These are phyloP conservation scores for Mariannaea elegans DNA, from an alignment of 2,329 filamentous ascomycete genomes.

Conservation along the genomic window DNA sequence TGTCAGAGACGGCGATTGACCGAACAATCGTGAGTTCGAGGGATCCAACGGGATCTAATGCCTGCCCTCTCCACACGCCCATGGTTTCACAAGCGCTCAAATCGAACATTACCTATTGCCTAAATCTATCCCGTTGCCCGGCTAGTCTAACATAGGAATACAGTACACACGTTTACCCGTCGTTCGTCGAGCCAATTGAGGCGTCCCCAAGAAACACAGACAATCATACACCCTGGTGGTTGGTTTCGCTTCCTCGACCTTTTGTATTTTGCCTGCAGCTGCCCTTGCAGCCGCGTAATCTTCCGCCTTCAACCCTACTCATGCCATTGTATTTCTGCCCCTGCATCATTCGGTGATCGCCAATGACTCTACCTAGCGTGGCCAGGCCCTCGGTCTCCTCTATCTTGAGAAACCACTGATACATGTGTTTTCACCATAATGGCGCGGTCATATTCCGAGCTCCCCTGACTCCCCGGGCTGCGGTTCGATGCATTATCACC, in stretches of 20 bases:
- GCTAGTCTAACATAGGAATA: neutral
- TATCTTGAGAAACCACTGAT: conserved; percentile 9
- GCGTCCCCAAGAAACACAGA: neutral
- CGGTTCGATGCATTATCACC: conserved; percentile 2
- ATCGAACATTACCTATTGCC: neutral
- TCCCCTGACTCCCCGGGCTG: conserved; percentile 14
- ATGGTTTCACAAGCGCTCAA: neutral
- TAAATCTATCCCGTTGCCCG: neutral
- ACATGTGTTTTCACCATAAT: conserved; percentile 20
- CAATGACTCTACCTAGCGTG: neutral
- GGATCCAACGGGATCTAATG: neutral
- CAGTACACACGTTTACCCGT: neutral
- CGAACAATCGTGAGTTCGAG: neutral
- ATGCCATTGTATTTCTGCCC: neutral
- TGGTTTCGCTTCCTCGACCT: neutral
- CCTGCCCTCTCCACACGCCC: neutral
- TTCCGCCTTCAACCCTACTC: neutral
- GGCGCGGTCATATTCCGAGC: conserved; percentile 18
- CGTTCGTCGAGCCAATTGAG: neutral
- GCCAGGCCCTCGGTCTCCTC: neutral
- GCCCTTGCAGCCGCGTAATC: neutral
- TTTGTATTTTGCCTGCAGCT: neutral
- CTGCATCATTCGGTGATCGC: neutral
- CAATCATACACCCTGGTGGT: neutral
- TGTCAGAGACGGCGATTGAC: neutral